Evolutionary conservation across 1,139 yeast genomes (phyloP).

Genomic region (Sugiyamaella neomexicana): DNA sequence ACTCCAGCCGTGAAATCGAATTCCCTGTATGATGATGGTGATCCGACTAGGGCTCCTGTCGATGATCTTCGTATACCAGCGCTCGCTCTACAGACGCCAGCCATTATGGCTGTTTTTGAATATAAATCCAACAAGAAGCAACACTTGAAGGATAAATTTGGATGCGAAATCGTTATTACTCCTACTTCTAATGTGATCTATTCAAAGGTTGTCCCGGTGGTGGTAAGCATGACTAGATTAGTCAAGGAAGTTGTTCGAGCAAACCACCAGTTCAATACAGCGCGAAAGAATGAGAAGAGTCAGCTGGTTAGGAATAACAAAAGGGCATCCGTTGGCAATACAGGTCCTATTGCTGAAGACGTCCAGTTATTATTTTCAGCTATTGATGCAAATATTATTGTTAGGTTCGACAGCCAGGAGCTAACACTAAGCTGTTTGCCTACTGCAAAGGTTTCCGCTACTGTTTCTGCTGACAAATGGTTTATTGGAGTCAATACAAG

Average conservation of each 20-base stretch:
- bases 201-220: conserved; percentile 77
- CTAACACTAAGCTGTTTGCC: conserved; percentile 87
- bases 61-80: conserved; percentile 44
- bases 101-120: conserved; percentile 57
- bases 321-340: not conserved
- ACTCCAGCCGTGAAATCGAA: conserved; percentile 1
- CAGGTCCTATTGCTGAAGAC: conserved; percentile 4
- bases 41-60: not conserved
- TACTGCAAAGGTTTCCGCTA: conserved; percentile 86
- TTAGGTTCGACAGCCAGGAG: conserved; percentile 70
- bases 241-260: conserved; percentile 20
- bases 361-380: conserved; percentile 39
- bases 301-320: not conserved
- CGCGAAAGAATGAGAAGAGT: conserved; percentile 5
- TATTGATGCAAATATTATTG: conserved; percentile 62
- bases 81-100: conserved; percentile 72
- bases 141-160: conserved; percentile 48
- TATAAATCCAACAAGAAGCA: conserved; percentile 41
- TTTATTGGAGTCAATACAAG: conserved; percentile 58
- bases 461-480: conserved; percentile 69
- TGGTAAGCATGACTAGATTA: conserved; percentile 50
- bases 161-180: conserved; percentile 60
- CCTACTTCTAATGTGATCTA: conserved; percentile 70
- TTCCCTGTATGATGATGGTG: conserved; percentile 9
- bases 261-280: conserved; percentile 17